Percentiles rank a stretch among this genome's conserved stretches.
Evolutionary conservation across 1,284 basidiomycete genomes (phyloP).

Genomic region (Leccinum subspadiceum): DNA sequence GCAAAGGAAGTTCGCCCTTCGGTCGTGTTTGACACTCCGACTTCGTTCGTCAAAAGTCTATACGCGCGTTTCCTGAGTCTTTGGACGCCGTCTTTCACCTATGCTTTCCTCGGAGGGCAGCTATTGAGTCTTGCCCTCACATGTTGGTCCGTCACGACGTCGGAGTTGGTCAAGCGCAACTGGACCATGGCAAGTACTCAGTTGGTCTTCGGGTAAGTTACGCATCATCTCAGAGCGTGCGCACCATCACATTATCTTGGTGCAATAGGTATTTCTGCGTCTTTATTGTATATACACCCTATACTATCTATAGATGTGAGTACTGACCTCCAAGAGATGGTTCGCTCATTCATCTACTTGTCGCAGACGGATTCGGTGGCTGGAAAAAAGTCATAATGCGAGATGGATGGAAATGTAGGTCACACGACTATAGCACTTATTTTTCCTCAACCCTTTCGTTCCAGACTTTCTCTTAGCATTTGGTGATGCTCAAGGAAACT

Average conservation of each 20-base stretch:
- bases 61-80: slow-evolving; percentile 24
- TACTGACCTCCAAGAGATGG: not conserved
- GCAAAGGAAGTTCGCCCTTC: slow-evolving; percentile 14
- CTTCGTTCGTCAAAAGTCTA: slow-evolving; percentile 18
- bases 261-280: slow-evolving; percentile 70
- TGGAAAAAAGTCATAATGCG: slow-evolving; percentile 68
- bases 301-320: slow-evolving; percentile 78
- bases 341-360: slow-evolving; percentile 2
- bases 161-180: slow-evolving; percentile 62
- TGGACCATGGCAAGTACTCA: slow-evolving; percentile 79
- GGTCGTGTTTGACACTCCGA: slow-evolving; percentile 24
- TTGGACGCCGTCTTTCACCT: slow-evolving; percentile 30
- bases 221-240: not conserved
- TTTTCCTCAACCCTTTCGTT: not conserved
- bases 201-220: slow-evolving; percentile 69
- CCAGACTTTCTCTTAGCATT: slow-evolving; percentile 73
- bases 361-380: slow-evolving; percentile 69
- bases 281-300: slow-evolving; percentile 74
- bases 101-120: slow-evolving; percentile 31
- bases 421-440: not conserved
- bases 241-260: not conserved
- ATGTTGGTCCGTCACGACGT: slow-evolving; percentile 56
- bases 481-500: slow-evolving; percentile 82
- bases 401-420: slow-evolving; percentile 86
- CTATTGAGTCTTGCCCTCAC: slow-evolving; percentile 26